Conservation (phyloP, 2,329 filamentous ascomycete species). For the Pyrenochaeta sp. region DNA sequence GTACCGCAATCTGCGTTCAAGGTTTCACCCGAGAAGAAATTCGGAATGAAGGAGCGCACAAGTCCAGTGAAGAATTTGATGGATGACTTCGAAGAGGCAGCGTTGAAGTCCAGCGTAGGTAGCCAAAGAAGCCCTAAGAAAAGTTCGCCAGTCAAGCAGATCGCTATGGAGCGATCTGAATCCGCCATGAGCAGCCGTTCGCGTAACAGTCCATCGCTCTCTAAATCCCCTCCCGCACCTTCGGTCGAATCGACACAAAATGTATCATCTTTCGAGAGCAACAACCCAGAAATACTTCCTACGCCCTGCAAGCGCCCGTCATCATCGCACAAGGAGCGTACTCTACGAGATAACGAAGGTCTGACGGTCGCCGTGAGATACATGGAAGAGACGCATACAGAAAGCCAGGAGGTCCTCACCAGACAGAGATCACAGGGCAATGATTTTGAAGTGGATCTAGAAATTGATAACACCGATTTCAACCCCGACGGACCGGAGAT, state of each 20-base stretch:
- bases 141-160: conserved; percentile 36
- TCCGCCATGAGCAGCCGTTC: conserved; percentile 38
- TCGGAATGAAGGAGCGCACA: conserved; percentile 34
- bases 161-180: conserved; percentile 28
- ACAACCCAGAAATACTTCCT: conserved; percentile 19
- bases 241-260: conserved; percentile 29
- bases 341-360: conserved; percentile 50
- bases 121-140: conserved; percentile 33
- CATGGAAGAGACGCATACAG: conserved; percentile 40
- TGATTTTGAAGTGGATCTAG: conserved; percentile 29
- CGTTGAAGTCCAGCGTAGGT: conserved; percentile 6
- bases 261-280: conserved; percentile 18
- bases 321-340: conserved; percentile 30
- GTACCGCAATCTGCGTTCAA: conserved; percentile 44
- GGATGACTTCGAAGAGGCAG: conserved; percentile 36
- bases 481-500: conserved; percentile 42
- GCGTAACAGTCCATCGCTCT: conserved; percentile 38
- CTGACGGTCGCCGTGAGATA: conserved; percentile 48
- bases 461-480: conserved; percentile 42
- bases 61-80: conserved; percentile 43
- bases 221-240: conserved; percentile 34
- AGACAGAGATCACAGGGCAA: conserved; percentile 34
- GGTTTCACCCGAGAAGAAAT: conserved; percentile 40
- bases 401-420: conserved; percentile 29
- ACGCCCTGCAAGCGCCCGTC: conserved; percentile 31